These are phyloP conservation scores for Juglanconis sp. DNA, from an alignment of 2,329 filamentous ascomycete genomes.

Conservation along the genomic window DNA sequence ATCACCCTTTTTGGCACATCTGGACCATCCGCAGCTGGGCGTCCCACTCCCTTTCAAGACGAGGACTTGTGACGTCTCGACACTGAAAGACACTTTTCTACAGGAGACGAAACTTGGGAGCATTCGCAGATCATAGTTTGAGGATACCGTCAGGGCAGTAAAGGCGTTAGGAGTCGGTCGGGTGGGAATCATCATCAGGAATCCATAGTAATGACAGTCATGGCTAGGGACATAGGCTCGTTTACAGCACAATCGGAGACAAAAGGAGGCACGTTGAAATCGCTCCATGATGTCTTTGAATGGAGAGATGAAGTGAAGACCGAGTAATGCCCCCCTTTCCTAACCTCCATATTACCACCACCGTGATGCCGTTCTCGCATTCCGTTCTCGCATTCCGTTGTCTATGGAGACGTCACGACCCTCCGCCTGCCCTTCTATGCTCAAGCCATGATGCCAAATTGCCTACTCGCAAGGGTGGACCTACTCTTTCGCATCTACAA, in stretches of 20 bases:
- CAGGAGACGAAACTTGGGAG: not conserved
- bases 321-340: not conserved
- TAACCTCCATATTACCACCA: not conserved
- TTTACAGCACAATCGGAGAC: not conserved
- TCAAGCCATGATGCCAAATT: not conserved
- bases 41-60: not conserved
- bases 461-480: not conserved
- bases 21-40: not conserved
- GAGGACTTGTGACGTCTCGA: not conserved
- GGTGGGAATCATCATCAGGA: not conserved
- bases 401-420: not conserved
- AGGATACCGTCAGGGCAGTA: not conserved
- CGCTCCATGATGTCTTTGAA: not conserved
- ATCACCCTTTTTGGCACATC: not conserved
- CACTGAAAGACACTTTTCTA: not conserved
- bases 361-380: not conserved
- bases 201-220: not conserved
- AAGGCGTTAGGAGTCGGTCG: conserved; percentile 5
- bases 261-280: not conserved
- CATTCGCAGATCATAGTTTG: not conserved
- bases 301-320: not conserved
- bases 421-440: not conserved
- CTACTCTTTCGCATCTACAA: conserved; percentile 37
- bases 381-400: not conserved
- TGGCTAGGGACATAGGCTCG: not conserved